These are phyloP conservation scores for Roridomyces roridus DNA, from an alignment of 768 basidiomycete genomes.

Conservation along the genomic window DNA sequence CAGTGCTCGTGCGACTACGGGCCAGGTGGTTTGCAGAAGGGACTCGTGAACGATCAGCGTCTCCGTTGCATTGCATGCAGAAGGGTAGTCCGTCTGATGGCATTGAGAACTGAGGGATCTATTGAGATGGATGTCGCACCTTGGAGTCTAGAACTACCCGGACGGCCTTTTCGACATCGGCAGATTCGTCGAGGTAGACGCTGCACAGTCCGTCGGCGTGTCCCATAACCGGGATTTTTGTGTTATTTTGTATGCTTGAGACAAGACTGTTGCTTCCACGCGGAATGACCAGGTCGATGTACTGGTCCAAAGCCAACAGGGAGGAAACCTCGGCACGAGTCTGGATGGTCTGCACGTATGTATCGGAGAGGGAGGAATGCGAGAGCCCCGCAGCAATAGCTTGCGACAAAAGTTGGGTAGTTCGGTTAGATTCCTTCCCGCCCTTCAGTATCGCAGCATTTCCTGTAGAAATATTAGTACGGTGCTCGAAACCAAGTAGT, in stretches of 20 bases:
- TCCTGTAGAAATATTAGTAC: slow-evolving; percentile 51
- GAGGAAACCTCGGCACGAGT: slow-evolving; percentile 91
- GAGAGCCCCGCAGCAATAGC: slow-evolving; percentile 82
- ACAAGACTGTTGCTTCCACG: slow-evolving; percentile 94
- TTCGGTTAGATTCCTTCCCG: slow-evolving; percentile 91
- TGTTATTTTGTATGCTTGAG: slow-evolving; percentile 84
- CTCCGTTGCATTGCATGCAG: slow-evolving; percentile 94
- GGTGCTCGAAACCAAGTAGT: background rate
- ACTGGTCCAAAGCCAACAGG: slow-evolving; percentile 83
- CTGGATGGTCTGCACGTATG: slow-evolving; percentile 92
- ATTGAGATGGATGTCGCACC: slow-evolving; percentile 47
- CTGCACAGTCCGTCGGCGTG: slow-evolving; percentile 97
- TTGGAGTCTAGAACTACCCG: slow-evolving; percentile 90
- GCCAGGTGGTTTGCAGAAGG: slow-evolving; percentile 80
- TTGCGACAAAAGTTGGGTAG: slow-evolving; percentile 75
- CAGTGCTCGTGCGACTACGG: slow-evolving; percentile 74
- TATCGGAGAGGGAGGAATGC: slow-evolving; percentile 72
- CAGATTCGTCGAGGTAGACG: slow-evolving; percentile 86
- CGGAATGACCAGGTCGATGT: slow-evolving; percentile 97
- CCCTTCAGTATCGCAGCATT: slow-evolving; percentile 98
- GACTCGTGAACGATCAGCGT: slow-evolving; percentile 86
- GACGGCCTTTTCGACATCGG: slow-evolving; percentile 79
- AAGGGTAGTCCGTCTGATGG: slow-evolving; percentile 88
- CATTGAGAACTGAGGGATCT: background rate
- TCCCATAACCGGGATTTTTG: slow-evolving; percentile 97